Evolutionary conservation across 352 stramenopile genomes (phyloP).

Genomic region (Stephanocyclus meneghinianus): DNA sequence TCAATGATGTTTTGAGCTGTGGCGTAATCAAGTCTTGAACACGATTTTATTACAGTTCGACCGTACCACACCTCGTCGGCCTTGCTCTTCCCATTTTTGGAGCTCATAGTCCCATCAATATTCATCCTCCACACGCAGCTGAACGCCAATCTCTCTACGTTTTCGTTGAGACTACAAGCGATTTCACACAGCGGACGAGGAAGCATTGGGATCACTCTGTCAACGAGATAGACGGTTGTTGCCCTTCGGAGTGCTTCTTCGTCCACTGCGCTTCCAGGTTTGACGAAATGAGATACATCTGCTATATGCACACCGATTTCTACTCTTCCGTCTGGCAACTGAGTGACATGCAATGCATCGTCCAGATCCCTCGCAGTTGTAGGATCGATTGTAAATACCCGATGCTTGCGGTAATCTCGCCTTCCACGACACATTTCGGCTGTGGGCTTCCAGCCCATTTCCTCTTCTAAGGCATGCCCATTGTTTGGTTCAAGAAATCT

Average conservation of each 20-base stretch:
- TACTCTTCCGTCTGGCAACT: slow-evolving; percentile 65
- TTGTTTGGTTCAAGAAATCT: slow-evolving; percentile 40
- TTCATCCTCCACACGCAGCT: slow-evolving; percentile 96
- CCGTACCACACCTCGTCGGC: slow-evolving; percentile 90
- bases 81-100: slow-evolving; percentile 64
- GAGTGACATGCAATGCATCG: slow-evolving; percentile 91
- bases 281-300: slow-evolving; percentile 96
- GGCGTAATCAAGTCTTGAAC: slow-evolving; percentile 93
- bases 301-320: slow-evolving; percentile 96
- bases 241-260: slow-evolving; percentile 89
- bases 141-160: slow-evolving; percentile 94
- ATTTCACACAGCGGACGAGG: slow-evolving; percentile 94
- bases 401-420: slow-evolving; percentile 88
- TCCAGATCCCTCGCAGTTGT: slow-evolving; percentile 95
- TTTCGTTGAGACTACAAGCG: slow-evolving; percentile 94
- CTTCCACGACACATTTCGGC: slow-evolving; percentile 73
- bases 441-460: slow-evolving; percentile 88
- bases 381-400: slow-evolving; percentile 97
- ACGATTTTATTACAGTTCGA: slow-evolving; percentile 96
- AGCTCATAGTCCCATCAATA: slow-evolving; percentile 88
- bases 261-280: slow-evolving; percentile 89
- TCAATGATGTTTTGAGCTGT: slow-evolving; percentile 96
- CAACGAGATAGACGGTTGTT: slow-evolving; percentile 96
- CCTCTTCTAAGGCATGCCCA: slow-evolving; percentile 50
- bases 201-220: slow-evolving; percentile 94